Conservation (phyloP, 805 yeast genomes). For the Wickerhamomyces rabaulensis region DNA sequence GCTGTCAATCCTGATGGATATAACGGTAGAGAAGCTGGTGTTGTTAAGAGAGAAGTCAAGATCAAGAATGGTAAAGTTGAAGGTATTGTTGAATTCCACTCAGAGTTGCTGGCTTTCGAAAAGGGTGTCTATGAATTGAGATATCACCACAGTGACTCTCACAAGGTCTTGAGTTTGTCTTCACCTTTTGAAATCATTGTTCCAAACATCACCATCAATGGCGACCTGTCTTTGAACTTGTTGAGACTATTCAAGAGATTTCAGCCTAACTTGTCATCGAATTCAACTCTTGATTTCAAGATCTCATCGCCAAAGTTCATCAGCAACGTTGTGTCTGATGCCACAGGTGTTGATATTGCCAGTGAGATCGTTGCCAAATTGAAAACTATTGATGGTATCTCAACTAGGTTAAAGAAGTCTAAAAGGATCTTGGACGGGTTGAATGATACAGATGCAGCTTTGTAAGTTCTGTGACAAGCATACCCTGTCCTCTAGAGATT, state of each 20-base stretch:
- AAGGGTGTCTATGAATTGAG: conserved; percentile 71
- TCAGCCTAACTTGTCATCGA: conserved; percentile 15
- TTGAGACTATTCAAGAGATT: conserved; percentile 17
- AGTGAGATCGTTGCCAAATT: conserved; percentile 22
- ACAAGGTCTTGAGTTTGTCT: conserved; percentile 62
- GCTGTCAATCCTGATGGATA: conserved; percentile 36
- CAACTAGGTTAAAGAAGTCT: conserved; percentile 19
- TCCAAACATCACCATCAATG: conserved; percentile 31
- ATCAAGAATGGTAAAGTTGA: conserved; percentile 17
- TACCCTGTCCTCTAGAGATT: too few species aligned
- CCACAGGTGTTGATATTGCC: conserved; percentile 32
- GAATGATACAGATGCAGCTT: conserved; percentile 8
- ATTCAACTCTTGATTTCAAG: conserved; percentile 23
- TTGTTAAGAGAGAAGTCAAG: conserved; percentile 4
- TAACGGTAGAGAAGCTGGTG: conserved; percentile 22
- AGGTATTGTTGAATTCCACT: conserved; percentile 47
- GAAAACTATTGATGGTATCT: conserved; percentile 14
- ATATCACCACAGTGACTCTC: conserved; percentile 61
- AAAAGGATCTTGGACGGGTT: conserved; percentile 20
- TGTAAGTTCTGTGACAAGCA: too few species aligned
- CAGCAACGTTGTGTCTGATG: conserved; percentile 26
- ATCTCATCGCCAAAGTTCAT: conserved; percentile 19
- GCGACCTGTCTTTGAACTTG: conserved; percentile 28
- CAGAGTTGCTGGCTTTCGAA: conserved; percentile 51
- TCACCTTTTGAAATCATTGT: conserved; percentile 58